A percentile compares a stretch with the other conserved stretches of the same genome.
Evolutionary conservation across 2,329 filamentous ascomycete genomes (phyloP).

Genomic region (Trichoderma sp.): DNA sequence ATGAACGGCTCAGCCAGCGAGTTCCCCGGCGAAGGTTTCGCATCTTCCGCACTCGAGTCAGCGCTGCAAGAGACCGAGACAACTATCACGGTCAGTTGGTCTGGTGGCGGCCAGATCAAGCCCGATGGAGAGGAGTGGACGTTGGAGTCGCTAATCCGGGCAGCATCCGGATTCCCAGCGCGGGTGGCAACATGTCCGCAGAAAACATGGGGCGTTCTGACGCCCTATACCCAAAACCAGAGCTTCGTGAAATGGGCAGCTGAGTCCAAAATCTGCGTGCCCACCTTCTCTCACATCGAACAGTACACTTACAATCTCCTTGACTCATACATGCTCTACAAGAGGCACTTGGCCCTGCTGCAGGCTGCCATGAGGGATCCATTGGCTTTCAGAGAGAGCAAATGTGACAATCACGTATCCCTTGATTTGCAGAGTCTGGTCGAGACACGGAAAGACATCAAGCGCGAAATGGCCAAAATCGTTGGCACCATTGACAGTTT

Average conservation of each 20-base stretch:
- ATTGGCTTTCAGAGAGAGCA: not conserved
- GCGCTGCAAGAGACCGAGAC: not conserved
- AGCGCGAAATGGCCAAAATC: not conserved
- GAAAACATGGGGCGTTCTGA: not conserved
- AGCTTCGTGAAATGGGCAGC: not conserved
- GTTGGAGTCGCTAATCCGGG: not conserved
- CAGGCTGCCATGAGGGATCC: not conserved
- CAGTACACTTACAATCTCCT: not conserved
- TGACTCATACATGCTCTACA: not conserved
- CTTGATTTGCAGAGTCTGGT: not conserved
- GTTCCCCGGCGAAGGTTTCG: not conserved
- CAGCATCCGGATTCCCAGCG: not conserved
- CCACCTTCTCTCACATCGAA: not conserved
- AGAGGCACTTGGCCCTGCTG: not conserved
- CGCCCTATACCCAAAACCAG: not conserved
- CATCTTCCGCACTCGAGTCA: not conserved
- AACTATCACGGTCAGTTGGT: not conserved
- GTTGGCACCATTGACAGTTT: not conserved
- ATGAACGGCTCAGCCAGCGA: not conserved
- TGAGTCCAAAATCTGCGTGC: not conserved
- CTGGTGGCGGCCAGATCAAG: not conserved
- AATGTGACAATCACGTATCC: not conserved
- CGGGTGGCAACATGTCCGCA: not conserved
- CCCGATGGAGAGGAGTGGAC: not conserved
- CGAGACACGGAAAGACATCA: not conserved